Evolutionary conservation across 2,329 filamentous ascomycete species (phyloP).

Genomic region (Incumbomyces lentus): DNA sequence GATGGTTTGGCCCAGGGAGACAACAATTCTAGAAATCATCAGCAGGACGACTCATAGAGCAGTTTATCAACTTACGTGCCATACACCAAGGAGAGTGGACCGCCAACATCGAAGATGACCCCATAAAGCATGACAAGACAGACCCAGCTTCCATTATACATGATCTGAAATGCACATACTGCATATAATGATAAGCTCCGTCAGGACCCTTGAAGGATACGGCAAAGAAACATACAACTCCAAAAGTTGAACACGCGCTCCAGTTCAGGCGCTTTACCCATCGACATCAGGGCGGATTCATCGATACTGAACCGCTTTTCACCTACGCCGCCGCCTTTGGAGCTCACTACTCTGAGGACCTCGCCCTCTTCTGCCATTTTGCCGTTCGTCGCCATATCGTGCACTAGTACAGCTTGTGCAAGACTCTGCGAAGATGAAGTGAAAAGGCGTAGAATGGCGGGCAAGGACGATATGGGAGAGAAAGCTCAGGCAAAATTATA

Average conservation of each 20-base stretch:
- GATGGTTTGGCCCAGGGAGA: slow-evolving; percentile 11
- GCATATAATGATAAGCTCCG: neutral
- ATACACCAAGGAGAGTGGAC: slow-evolving; percentile 12
- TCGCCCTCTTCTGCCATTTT: too few relatives aligned
- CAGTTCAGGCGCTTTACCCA: slow-evolving; percentile 17
- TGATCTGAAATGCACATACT: slow-evolving; percentile 16
- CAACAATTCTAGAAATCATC: slow-evolving; percentile 9
- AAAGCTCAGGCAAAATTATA: too few relatives aligned
- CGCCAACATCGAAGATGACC: slow-evolving; percentile 16
- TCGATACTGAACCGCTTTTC: slow-evolving; percentile 12
- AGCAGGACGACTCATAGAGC: neutral
- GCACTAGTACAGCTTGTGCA: too few relatives aligned
- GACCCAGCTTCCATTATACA: slow-evolving; percentile 16
- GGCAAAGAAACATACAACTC: slow-evolving; percentile 9
- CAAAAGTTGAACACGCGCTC: slow-evolving; percentile 16
- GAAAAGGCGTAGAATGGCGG: too few relatives aligned
- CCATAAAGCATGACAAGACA: slow-evolving; percentile 17
- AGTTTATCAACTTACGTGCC: slow-evolving; percentile 9
- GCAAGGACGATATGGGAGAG: too few relatives aligned
- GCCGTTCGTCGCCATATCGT: too few relatives aligned
- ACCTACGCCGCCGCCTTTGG: slow-evolving; percentile 2
- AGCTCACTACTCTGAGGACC: too few relatives aligned
- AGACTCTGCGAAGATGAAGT: too few relatives aligned
- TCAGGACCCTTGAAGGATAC: neutral
- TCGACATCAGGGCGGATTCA: slow-evolving; percentile 15